Percentiles rank a stretch among this genome's conserved stretches.
Conservation (phyloP, 305 asterid species). For the Stenogyne calaminthoides region DNA sequence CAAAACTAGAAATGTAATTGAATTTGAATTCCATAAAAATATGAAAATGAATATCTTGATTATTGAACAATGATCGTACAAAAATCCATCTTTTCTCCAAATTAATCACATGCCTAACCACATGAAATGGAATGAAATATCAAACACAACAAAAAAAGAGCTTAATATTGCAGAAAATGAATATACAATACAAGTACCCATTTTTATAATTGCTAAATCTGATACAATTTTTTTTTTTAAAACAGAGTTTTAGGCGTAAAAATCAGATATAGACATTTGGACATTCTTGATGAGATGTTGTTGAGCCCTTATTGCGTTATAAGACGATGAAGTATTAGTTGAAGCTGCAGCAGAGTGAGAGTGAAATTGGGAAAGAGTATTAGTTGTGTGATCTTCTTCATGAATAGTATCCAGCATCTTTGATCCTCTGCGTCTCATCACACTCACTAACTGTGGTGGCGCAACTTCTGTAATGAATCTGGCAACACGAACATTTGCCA, state of each 20-base stretch:
- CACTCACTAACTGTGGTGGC: constrained; percentile 61
- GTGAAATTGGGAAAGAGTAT: neutral
- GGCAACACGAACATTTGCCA: constrained; percentile 61
- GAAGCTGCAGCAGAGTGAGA: neutral
- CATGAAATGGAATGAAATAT: no score
- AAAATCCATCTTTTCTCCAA: no score
- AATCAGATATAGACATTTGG: constrained; percentile 25
- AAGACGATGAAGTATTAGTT: neutral
- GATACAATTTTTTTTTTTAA: no score
- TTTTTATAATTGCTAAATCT: neutral
- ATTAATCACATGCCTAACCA: no score
- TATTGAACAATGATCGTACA: no score
- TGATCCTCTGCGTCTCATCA: constrained; percentile 51
- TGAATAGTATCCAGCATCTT: constrained; percentile 61
- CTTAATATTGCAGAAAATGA: no score
- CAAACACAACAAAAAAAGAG: neutral
- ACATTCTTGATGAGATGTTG: constrained; percentile 19
- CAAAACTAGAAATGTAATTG: no score
- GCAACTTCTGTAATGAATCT: constrained; percentile 58
- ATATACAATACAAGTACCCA: no score
- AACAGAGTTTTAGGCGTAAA: neutral
- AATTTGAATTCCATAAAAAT: no score
- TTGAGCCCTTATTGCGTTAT: neutral
- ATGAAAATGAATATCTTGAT: no score
- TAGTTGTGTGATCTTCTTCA: constrained; percentile 52